Percentiles rank a stretch among this genome's conserved stretches.
Evolutionary conservation across 108 stramenopile species (phyloP).

Genomic region (Stephanodiscus minutulus): DNA sequence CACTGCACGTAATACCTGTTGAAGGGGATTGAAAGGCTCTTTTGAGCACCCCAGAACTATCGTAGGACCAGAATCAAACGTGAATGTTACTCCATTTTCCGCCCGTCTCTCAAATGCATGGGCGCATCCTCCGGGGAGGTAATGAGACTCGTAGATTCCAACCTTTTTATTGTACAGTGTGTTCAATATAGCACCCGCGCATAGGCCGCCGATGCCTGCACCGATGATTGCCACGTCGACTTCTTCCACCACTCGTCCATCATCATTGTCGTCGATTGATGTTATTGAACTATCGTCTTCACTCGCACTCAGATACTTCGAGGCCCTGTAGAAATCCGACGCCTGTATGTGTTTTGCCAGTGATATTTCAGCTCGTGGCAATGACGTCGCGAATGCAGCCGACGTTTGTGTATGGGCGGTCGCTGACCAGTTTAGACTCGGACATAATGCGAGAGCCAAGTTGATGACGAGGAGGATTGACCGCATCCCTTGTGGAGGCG

Average conservation of each 20-base stretch:
- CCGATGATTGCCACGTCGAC: constrained; percentile 86
- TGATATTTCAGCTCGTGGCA: not conserved
- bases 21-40: constrained; percentile 78
- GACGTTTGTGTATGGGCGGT: not conserved
- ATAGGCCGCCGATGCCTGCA: constrained; percentile 89
- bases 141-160: constrained; percentile 89
- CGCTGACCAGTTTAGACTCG: no score
- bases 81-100: constrained; percentile 50
- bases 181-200: constrained; percentile 87
- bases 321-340: not conserved
- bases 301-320: not conserved
- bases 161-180: constrained; percentile 83
- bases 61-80: constrained; percentile 92
- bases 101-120: constrained; percentile 81
- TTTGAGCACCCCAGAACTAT: constrained; percentile 82
- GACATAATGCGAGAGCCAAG: no score
- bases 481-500: no score
- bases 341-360: not conserved
- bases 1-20: constrained; percentile 87
- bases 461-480: no score
- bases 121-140: constrained; percentile 88
- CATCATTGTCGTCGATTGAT: not conserved
- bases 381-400: not conserved
- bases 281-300: not conserved
- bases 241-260: constrained; percentile 30